These are phyloP conservation scores for Claviceps pusilla DNA, from an alignment of 2,329 filamentous ascomycete species.

Conservation along the genomic window DNA sequence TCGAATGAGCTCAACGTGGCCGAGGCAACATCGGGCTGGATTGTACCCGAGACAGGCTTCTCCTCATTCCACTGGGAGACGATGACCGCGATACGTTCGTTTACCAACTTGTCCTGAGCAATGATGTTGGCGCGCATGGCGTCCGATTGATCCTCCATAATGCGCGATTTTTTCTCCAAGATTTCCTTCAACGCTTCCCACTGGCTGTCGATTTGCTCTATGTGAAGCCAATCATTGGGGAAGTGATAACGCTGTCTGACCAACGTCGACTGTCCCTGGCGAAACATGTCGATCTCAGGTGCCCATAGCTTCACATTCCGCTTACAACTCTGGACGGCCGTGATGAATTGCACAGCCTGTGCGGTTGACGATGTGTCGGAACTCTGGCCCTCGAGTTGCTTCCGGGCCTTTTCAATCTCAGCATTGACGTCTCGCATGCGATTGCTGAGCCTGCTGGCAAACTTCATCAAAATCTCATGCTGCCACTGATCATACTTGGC, in stretches of 20 bases:
- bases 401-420: slow-evolving; percentile 79
- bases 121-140: slow-evolving; percentile 86
- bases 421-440: slow-evolving; percentile 86
- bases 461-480: slow-evolving; percentile 88
- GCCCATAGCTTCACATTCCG: slow-evolving; percentile 88
- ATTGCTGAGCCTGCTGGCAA: slow-evolving; percentile 72
- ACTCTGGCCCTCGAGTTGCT: slow-evolving; percentile 80
- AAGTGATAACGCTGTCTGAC: slow-evolving; percentile 88
- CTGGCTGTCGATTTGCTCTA: slow-evolving; percentile 90
- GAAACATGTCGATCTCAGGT: slow-evolving; percentile 88
- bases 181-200: slow-evolving; percentile 92
- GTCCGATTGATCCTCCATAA: slow-evolving; percentile 92
- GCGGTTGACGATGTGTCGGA: slow-evolving; percentile 90
- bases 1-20: slow-evolving; percentile 72
- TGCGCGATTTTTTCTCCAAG: slow-evolving; percentile 78
- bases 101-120: slow-evolving; percentile 83
- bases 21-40: slow-evolving; percentile 78
- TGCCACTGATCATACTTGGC: slow-evolving; percentile 99
- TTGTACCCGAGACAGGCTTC: slow-evolving; percentile 90
- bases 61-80: slow-evolving; percentile 85
- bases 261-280: slow-evolving; percentile 85
- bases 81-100: slow-evolving; percentile 74
- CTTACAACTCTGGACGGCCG: slow-evolving; percentile 90
- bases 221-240: slow-evolving; percentile 82
- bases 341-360: slow-evolving; percentile 96